Percentiles rank a stretch among this genome's conserved stretches.
These are phyloP conservation scores for Phytophthora cryptogea DNA, from an alignment of 352 stramenopile genomes.

Conservation along the genomic window DNA sequence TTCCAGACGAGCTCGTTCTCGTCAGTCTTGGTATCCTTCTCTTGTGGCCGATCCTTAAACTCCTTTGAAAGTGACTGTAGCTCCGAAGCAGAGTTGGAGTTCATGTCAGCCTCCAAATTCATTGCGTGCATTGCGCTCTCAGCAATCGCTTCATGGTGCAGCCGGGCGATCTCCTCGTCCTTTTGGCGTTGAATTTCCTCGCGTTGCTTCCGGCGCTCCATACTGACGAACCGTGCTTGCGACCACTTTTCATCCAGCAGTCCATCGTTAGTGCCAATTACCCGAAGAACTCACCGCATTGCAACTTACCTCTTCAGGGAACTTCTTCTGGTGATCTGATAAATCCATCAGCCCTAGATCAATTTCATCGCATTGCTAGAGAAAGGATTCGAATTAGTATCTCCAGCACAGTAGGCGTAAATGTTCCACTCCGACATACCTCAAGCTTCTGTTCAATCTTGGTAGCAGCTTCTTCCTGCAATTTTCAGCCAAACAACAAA, in stretches of 20 bases:
- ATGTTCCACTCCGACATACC: constrained; percentile 28
- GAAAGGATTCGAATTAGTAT: constrained; percentile 4
- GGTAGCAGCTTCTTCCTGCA: constrained; percentile 53
- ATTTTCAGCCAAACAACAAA: constrained; percentile 1
- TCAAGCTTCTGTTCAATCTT: constrained; percentile 81
- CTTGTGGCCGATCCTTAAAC: constrained; percentile 48
- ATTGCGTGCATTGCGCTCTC: constrained; percentile 76
- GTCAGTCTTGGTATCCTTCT: constrained; percentile 63
- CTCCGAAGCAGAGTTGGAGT: constrained; percentile 43
- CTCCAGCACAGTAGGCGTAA: neutral
- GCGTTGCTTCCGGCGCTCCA: constrained; percentile 55
- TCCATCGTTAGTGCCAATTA: neutral
- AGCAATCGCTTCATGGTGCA: constrained; percentile 73
- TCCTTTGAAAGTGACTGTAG: constrained; percentile 70
- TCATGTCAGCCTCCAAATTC: constrained; percentile 75
- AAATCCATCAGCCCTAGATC: constrained; percentile 80
- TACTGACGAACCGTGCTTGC: constrained; percentile 49
- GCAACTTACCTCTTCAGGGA: constrained; percentile 64
- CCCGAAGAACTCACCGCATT: neutral
- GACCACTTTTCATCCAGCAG: constrained; percentile 51
- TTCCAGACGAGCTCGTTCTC: constrained; percentile 85
- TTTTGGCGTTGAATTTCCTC: constrained; percentile 70
- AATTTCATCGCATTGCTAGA: constrained; percentile 83
- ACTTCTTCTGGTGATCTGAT: constrained; percentile 65
- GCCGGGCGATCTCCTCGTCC: constrained; percentile 66